These are phyloP conservation scores for Plasmodium reichenowi DNA, from an alignment of 169 alveolate species.

Conservation along the genomic window DNA sequence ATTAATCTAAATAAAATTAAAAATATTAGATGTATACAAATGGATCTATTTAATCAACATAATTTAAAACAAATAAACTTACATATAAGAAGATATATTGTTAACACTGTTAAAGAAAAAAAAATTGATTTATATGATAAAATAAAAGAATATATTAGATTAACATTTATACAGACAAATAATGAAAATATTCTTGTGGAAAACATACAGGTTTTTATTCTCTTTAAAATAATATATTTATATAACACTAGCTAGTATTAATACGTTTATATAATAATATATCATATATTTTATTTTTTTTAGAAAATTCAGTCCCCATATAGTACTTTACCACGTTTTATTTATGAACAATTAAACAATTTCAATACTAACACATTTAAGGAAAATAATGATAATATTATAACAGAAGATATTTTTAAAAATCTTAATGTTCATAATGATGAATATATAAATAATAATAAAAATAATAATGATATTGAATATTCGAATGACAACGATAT, in stretches of 20 bases:
- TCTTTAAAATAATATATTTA: neutral
- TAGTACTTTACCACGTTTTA: conserved; percentile 46
- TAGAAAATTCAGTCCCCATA: conserved; percentile 66
- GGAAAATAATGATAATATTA: neutral
- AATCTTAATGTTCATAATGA: neutral
- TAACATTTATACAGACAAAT: conserved; percentile 9
- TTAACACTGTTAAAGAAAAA: conserved; percentile 44
- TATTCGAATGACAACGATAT: conserved; percentile 1
- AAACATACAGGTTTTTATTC: conserved; percentile 49
- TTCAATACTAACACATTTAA: conserved; percentile 10
- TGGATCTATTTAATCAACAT: conserved; percentile 58
- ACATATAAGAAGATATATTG: conserved; percentile 71
- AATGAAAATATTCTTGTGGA: conserved; percentile 47
- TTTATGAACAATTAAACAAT: conserved; percentile 32
- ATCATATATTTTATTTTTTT: neutral
- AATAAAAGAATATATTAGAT: conserved; percentile 27
- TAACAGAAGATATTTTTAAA: conserved; percentile 2
- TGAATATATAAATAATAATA: conserved; percentile 8
- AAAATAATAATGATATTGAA: neutral
- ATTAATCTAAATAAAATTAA: conserved; percentile 53
- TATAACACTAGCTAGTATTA: neutral
- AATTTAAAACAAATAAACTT: conserved; percentile 63
- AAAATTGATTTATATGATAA: conserved; percentile 3
- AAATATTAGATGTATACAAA: conserved; percentile 36
- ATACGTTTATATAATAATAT: neutral